Evolutionary conservation across 495 filamentous ascomycete species (phyloP).

Genomic region (Ramalina peruviana): DNA sequence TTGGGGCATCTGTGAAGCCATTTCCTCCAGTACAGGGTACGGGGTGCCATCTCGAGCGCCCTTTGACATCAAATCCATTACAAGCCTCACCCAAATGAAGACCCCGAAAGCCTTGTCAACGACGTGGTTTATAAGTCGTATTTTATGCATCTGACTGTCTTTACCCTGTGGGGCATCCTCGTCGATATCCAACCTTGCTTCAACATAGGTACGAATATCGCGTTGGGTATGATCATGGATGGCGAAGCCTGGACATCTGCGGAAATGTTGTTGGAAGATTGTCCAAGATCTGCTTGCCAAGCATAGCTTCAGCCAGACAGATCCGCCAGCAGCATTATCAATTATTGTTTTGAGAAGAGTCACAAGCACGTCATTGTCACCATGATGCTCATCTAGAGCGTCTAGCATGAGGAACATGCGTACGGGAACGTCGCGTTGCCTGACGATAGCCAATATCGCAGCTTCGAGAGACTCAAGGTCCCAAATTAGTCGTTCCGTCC

Average conservation of each 20-base stretch:
- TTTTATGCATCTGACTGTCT: background rate
- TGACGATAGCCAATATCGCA: background rate
- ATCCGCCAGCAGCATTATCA: background rate
- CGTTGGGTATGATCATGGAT: conserved; percentile 2
- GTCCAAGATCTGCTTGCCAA: conserved; percentile 2
- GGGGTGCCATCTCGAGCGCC: conserved; percentile 6
- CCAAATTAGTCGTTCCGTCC: too few relatives aligned
- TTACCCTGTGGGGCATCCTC: too few relatives aligned
- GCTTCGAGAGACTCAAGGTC: too few relatives aligned
- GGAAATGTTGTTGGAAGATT: background rate
- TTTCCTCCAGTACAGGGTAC: background rate
- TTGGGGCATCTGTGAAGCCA: conserved; percentile 2
- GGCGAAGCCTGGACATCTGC: background rate
- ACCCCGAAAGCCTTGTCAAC: conserved; percentile 1
- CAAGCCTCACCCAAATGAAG: conserved; percentile 7
- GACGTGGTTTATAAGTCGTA: background rate
- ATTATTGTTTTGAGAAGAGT: background rate
- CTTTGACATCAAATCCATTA: conserved; percentile 8
- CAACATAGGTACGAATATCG: conserved; percentile 1
- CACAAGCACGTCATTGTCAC: conserved; percentile 2
- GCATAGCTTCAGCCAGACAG: background rate
- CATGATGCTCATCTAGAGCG: conserved; percentile 7
- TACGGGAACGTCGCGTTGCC: background rate
- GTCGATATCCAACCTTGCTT: background rate
- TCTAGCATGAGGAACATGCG: conserved; percentile 5